These are phyloP conservation scores for Verticillium dahliae DNA, from an alignment of 2,329 filamentous ascomycete genomes.

Conservation along the genomic window DNA sequence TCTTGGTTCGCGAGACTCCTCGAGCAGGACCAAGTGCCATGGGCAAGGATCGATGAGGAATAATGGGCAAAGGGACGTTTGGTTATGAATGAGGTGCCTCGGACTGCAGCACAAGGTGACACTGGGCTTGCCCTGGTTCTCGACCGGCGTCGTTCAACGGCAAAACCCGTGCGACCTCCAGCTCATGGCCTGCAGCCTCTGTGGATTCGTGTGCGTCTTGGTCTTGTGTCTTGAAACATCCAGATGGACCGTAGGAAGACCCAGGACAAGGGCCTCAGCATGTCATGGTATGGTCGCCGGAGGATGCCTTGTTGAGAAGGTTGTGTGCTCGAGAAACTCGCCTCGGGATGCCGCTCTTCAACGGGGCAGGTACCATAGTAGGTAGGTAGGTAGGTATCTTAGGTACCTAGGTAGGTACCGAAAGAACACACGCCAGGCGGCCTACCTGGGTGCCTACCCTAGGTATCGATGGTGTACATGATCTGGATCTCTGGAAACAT, in stretches of 20 bases:
- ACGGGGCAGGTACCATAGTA: too few relatives aligned
- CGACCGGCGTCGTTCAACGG: background rate
- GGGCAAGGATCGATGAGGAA: background rate
- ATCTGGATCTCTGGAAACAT: too few relatives aligned
- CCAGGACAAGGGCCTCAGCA: background rate
- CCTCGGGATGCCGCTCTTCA: too few relatives aligned
- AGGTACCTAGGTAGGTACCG: too few relatives aligned
- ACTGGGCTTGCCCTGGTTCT: background rate
- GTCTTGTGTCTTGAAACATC: background rate
- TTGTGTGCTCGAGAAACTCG: too few relatives aligned
- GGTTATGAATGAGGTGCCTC: background rate
- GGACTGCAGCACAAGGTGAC: background rate
- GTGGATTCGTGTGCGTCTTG: background rate
- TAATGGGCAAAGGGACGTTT: background rate
- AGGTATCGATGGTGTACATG: too few relatives aligned
- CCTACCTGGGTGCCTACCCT: too few relatives aligned
- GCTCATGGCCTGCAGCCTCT: background rate
- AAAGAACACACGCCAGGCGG: too few relatives aligned
- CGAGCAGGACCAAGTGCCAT: background rate
- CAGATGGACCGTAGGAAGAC: background rate
- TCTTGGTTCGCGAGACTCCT: background rate
- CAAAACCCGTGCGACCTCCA: background rate
- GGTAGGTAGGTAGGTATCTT: too few relatives aligned
- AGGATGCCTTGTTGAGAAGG: background rate
- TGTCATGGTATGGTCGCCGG: constrained; percentile 13